A percentile compares a stretch with the other conserved stretches of the same genome.
phyloP scores from a whole-genome alignment of 2,329 filamentous ascomycete species.

The Colletotrichum agaves region DNA sequence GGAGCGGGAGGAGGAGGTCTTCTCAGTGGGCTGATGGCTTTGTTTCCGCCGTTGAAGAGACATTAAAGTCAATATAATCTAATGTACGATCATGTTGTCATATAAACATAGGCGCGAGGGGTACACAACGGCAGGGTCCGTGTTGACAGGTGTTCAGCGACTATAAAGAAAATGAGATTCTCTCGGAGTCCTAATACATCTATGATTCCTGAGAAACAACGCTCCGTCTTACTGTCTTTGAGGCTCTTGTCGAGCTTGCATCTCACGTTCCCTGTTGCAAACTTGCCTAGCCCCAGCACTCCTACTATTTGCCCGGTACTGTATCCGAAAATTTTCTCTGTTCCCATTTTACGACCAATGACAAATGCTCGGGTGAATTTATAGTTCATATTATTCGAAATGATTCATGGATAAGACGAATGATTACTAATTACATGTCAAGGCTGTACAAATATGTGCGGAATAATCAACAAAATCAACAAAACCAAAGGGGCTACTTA shows the following conservation, averaged over 20 bases:
- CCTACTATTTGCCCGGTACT: too few relatives aligned
- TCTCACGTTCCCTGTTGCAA: too few relatives aligned
- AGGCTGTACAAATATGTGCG: too few relatives aligned
- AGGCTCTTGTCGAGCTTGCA: neutral
- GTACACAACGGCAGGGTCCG: conserved; percentile 32
- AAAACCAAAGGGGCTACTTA: too few relatives aligned
- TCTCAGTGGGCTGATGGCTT: neutral
- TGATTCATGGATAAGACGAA: too few relatives aligned
- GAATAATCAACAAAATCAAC: too few relatives aligned
- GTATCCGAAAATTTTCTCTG: too few relatives aligned
- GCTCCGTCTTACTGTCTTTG: rapidly evolving
- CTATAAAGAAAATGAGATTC: neutral
- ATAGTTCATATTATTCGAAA: too few relatives aligned
- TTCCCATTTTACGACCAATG: too few relatives aligned
- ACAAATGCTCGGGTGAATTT: too few relatives aligned
- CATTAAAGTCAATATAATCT: neutral
- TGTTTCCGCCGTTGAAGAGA: conserved; percentile 2
- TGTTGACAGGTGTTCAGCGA: neutral
- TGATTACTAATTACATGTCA: too few relatives aligned
- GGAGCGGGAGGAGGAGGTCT: neutral
- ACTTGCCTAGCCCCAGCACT: too few relatives aligned
- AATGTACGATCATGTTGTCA: neutral
- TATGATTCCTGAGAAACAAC: neutral
- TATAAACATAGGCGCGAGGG: conserved; percentile 4
- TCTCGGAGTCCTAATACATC: conserved; percentile 20